Percentiles rank a stretch among this genome's conserved stretches.
phyloP scores from a whole-genome alignment of 352 stramenopile species.

The Globisporangium paddicum region DNA sequence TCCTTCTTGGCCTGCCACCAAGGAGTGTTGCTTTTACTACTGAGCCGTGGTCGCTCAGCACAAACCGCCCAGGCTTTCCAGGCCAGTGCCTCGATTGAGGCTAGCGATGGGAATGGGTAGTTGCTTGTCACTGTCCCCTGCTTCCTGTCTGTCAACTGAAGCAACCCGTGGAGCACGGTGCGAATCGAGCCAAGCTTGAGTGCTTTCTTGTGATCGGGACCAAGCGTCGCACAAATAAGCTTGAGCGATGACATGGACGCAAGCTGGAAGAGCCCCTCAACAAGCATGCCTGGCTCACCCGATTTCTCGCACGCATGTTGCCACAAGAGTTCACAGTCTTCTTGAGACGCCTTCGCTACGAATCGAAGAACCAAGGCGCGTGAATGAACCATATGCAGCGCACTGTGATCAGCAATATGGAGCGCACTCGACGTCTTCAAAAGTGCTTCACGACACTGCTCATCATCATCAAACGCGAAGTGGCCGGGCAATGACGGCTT shows the following conservation, averaged over 20 bases:
- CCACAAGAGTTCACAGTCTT: not conserved
- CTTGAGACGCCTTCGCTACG: conserved; percentile 6
- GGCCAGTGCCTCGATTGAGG: conserved; percentile 29
- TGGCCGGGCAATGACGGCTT: not conserved
- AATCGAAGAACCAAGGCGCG: conserved; percentile 23
- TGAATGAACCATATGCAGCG: conserved; percentile 10
- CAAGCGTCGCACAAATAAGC: conserved; percentile 14
- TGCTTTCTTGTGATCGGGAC: conserved; percentile 27
- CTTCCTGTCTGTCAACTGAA: conserved; percentile 9
- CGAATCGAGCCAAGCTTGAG: conserved; percentile 29
- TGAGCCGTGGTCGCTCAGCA: not conserved
- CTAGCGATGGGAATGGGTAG: conserved; percentile 3
- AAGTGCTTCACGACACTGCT: not conserved
- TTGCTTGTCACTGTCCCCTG: not conserved
- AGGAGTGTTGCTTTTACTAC: not conserved
- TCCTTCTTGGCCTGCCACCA: conserved; percentile 22
- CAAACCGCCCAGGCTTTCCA: conserved; percentile 14
- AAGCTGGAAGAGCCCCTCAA: conserved; percentile 22
- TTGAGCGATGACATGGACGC: conserved; percentile 18
- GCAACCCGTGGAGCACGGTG: conserved; percentile 13
- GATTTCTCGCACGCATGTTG: not conserved
- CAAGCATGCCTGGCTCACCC: not conserved
- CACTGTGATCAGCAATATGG: not conserved
- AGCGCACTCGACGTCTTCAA: not conserved
- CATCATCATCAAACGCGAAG: not conserved